phyloP scores from a whole-genome alignment of 352 stramenopile species.

The Globisporangium cederbergense region DNA sequence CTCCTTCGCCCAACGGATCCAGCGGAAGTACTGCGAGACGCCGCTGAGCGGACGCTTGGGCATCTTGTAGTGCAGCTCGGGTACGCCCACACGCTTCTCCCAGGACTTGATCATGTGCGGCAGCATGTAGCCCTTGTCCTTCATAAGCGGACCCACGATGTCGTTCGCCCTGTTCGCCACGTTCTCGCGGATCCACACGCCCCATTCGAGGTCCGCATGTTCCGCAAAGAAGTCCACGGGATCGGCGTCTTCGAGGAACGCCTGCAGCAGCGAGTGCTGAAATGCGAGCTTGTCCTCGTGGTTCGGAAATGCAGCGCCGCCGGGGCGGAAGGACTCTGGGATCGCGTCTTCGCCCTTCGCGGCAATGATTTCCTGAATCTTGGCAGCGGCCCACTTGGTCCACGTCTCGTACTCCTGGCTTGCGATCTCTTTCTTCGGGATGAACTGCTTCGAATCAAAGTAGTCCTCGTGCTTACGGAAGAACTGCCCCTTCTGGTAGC shows the following conservation, averaged over 20 bases:
- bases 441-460: constrained; percentile 68
- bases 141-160: constrained; percentile 47
- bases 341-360: constrained; percentile 24
- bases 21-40: constrained; percentile 66
- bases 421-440: constrained; percentile 39
- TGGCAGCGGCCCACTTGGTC: constrained; percentile 41
- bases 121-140: constrained; percentile 59
- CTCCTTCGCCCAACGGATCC: constrained; percentile 70
- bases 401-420: constrained; percentile 39
- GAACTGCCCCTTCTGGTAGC: constrained; percentile 66
- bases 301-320: constrained; percentile 45
- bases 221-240: constrained; percentile 48
- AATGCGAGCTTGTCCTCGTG: constrained; percentile 38
- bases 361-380: constrained; percentile 26
- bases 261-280: constrained; percentile 43
- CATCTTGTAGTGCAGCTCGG: constrained; percentile 47
- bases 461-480: constrained; percentile 80
- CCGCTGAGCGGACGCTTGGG: constrained; percentile 44
- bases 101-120: constrained; percentile 64
- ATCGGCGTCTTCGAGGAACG: constrained; percentile 55
- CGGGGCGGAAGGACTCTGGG: constrained; percentile 28
- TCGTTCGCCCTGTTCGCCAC: constrained; percentile 33
- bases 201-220: constrained; percentile 49
- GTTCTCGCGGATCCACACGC: constrained; percentile 47
- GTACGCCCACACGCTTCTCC: constrained; percentile 40